phyloP scores from a whole-genome alignment of 345 rosid species.

The Brassica carinata region DNA sequence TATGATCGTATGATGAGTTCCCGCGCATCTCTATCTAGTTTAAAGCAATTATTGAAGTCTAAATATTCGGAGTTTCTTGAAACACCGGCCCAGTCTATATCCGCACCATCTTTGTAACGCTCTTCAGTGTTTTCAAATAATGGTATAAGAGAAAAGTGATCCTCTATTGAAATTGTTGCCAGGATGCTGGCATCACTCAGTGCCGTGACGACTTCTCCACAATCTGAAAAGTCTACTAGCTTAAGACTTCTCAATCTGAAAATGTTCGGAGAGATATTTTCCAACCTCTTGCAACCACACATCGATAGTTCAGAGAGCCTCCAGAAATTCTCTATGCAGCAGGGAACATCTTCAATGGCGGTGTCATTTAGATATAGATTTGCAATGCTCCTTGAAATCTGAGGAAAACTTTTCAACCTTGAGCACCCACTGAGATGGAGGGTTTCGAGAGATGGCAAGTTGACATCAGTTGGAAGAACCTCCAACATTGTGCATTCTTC shows the following conservation, averaged over 20 bases:
- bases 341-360: slow-evolving; percentile 22
- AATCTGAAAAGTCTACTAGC: background rate
- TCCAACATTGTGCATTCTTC: background rate
- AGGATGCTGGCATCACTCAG: background rate
- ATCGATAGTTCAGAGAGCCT: background rate
- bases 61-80: background rate
- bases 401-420: slow-evolving; percentile 13
- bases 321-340: background rate
- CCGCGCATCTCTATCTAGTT: background rate
- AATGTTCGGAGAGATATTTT: slow-evolving; percentile 24
- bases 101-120: background rate
- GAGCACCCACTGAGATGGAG: slow-evolving; percentile 6
- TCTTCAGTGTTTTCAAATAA: background rate
- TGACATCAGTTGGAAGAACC: slow-evolving; percentile 20
- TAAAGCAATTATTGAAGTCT: background rate
- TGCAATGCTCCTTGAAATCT: background rate
- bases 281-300: background rate
- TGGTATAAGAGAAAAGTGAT: background rate
- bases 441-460: background rate
- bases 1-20: background rate
- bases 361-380: background rate
- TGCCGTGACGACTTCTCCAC: background rate
- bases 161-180: background rate
- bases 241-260: background rate
- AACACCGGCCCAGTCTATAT: background rate